Base-by-base conservation (phyloP, 2,329 filamentous ascomycete species). In the Catunica adiposa region DNA sequence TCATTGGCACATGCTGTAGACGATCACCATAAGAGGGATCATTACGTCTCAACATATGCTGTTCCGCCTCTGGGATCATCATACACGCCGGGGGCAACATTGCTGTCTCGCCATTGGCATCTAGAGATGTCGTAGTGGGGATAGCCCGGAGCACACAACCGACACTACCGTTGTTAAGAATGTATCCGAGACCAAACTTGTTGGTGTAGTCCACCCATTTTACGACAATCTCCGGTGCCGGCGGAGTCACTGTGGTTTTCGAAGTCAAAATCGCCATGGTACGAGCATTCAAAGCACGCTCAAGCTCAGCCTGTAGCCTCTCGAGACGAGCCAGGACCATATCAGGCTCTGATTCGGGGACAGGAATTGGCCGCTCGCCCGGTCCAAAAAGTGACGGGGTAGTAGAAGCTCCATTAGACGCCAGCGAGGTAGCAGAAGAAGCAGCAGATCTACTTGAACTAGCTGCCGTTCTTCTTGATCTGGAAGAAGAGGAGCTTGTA, bases 161-260 rank as follows among this genome's bases (percentile, higher is more conserved):
- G 20, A 89, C 82, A 59, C 82, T 88, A 29, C 86, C 86, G 61
- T 90, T 84, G 59, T 86, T 86, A 55, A 92, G 71, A 57, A 90
- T 87, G 63, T 90, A 92, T 37, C 86, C 86, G 15, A 92, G 75
- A 11, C 86, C 86, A 65, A 89, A 88, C 65, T 89, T 89, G 67
- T 89, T 87, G 58, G 85, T 88, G 66, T 92, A 92, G 65, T 92
- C 86, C 5, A 92, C 86, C 86, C 86, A 92, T 64, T 89, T 88
- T 9, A 83, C 78, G 11, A 83, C 80, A 47, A 83, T 77, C 64
- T 81, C 69, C 64, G 83, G 75, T 64, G 83, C 67, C 59, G 80
- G 64, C 59, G 80, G 64, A 64, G 76, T 70, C 56, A 74, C 66
- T 59, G 73, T 68, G 57, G 75, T 70, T 67, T 78, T 76, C 8